Conservation (phyloP, 495 filamentous ascomycete genomes). For the Hypoxylon cercidicola region DNA sequence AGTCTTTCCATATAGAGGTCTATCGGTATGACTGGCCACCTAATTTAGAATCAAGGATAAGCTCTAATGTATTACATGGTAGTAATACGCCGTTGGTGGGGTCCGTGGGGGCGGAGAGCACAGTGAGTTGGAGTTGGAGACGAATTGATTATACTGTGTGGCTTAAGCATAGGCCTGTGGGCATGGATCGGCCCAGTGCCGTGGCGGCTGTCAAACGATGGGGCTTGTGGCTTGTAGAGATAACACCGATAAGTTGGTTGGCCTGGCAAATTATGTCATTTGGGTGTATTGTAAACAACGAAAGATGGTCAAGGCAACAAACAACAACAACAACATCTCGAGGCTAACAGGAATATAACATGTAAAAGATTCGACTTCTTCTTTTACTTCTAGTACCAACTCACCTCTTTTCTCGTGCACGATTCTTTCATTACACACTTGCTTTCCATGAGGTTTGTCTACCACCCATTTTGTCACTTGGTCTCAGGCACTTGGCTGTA, state of each 20-base stretch:
- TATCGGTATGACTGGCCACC: not conserved
- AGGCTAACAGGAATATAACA: constrained; percentile 1
- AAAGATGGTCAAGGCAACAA: not conserved
- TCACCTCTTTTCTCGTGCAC: not conserved
- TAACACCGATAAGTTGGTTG: constrained; percentile 27
- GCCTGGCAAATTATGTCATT: constrained; percentile 44
- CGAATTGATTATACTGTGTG: too few species aligned
- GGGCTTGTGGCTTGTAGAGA: not conserved
- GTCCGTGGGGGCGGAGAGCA: too few species aligned
- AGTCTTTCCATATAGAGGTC: constrained; percentile 13
- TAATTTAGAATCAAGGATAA: not conserved
- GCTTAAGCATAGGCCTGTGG: not conserved
- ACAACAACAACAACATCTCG: constrained; percentile 13
- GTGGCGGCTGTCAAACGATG: not conserved
- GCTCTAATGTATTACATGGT: too few species aligned
- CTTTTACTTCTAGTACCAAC: not conserved
- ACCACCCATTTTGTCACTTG: constrained; percentile 11
- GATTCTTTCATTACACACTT: not conserved
- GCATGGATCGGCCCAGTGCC: not conserved
- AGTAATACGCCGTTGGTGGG: too few species aligned
- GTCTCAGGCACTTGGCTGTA: not conserved
- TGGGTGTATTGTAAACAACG: constrained; percentile 28
- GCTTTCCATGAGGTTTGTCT: constrained; percentile 33
- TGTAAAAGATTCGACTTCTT: not conserved
- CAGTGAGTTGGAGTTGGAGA: too few species aligned